Evolutionary conservation across 164 flowering plant species (phyloP).

Genomic region (Nymphaea colorata): DNA sequence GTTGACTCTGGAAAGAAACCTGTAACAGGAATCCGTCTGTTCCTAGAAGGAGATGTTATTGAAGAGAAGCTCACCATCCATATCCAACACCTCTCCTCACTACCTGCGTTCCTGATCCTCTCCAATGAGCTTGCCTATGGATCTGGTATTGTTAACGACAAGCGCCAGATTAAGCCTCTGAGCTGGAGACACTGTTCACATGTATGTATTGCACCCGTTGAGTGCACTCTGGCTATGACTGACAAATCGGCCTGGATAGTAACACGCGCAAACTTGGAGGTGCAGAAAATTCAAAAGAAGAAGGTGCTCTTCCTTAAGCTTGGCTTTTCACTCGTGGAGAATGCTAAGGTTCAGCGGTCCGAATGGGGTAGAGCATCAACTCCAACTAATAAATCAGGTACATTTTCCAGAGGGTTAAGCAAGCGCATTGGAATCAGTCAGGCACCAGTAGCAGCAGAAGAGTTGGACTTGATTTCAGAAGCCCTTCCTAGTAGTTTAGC

Average conservation of each 20-base stretch:
- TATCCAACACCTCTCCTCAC: constrained; percentile 70
- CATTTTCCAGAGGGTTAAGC: constrained; percentile 52
- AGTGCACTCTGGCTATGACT: constrained; percentile 22
- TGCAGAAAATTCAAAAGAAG: constrained; percentile 48
- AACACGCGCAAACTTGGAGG: constrained; percentile 84
- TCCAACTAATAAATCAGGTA: constrained; percentile 60
- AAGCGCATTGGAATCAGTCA: constrained; percentile 38
- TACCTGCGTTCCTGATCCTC: constrained; percentile 49
- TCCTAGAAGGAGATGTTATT: constrained; percentile 70
- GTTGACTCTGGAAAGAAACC: constrained; percentile 65
- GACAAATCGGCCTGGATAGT: constrained; percentile 62
- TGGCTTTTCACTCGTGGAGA: constrained; percentile 67
- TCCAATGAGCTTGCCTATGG: constrained; percentile 34
- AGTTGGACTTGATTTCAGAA: constrained; percentile 65
- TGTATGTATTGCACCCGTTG: constrained; percentile 69
- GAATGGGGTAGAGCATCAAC: constrained; percentile 68
- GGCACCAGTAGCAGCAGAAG: constrained; percentile 21
- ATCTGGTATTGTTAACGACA: constrained; percentile 22
- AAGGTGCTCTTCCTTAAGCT: constrained; percentile 75
- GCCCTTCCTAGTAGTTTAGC: constrained; percentile 47
- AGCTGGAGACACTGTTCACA: constrained; percentile 80
- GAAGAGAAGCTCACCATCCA: constrained; percentile 66
- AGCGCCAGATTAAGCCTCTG: constrained; percentile 54
- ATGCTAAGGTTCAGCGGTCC: constrained; percentile 54
- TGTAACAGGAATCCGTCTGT: constrained; percentile 79